phyloP scores from a whole-genome alignment of 345 rosid genomes.

The Diplotaxis tenuifolia region DNA sequence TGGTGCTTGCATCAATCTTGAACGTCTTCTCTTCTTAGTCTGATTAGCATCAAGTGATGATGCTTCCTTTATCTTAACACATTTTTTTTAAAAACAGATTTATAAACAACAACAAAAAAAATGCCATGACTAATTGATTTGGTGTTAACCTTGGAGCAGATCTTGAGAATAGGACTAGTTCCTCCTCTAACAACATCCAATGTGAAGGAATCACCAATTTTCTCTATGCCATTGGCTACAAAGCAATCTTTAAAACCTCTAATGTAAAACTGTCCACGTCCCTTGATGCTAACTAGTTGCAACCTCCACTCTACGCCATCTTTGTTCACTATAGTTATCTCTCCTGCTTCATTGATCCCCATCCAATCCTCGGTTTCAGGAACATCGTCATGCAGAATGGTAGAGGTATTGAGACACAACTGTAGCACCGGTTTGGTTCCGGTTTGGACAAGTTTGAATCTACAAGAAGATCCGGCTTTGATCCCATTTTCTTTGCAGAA shows the following conservation, averaged over 20 bases:
- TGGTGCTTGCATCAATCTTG: not conserved
- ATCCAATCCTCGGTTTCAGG: not conserved
- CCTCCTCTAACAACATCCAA: constrained; percentile 26
- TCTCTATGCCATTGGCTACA: constrained; percentile 12
- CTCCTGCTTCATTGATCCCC: constrained; percentile 24
- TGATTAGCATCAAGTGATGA: not conserved
- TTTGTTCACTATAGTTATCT: constrained; percentile 13
- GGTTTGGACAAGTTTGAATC: constrained; percentile 12
- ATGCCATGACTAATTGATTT: not conserved
- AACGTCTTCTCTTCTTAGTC: not conserved
- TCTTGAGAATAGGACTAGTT: constrained; percentile 15
- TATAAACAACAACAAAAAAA: not conserved
- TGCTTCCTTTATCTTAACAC: constrained; percentile 8
- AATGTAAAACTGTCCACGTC: constrained; percentile 26
- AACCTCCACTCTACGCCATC: constrained; percentile 26
- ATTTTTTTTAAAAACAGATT: not conserved
- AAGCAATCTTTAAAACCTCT: constrained; percentile 3
- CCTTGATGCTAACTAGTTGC: constrained; percentile 19
- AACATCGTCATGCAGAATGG: not conserved
- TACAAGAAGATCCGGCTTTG: constrained; percentile 8
- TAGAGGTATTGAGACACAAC: constrained; percentile 11
- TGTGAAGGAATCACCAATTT: constrained; percentile 25
- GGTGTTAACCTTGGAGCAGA: constrained; percentile 26
- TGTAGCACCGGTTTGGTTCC: constrained; percentile 24
- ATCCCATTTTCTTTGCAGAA: constrained; percentile 20